These are phyloP conservation scores for Fusarium tanahbumbuense DNA, from an alignment of 2,329 filamentous ascomycete genomes.

Conservation along the genomic window DNA sequence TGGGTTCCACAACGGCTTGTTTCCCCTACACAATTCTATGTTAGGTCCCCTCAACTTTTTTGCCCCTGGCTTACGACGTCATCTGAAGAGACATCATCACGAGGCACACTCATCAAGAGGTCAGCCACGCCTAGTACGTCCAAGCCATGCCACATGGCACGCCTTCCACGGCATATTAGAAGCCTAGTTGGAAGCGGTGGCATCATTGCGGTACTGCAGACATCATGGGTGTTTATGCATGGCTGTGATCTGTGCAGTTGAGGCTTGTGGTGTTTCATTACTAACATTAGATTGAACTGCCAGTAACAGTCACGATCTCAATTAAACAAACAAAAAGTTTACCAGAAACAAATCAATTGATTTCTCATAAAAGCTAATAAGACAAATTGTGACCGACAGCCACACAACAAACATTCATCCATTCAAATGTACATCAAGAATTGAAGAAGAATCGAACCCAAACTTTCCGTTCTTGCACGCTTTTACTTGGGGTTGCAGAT, in stretches of 20 bases:
- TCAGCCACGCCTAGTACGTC: conserved; percentile 26
- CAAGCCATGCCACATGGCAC: conserved; percentile 24
- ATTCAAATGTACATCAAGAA: conserved; percentile 43
- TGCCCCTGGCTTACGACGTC: conserved; percentile 30
- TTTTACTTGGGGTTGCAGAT: conserved; percentile 44
- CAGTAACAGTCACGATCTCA: background rate
- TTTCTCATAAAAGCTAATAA: conserved; percentile 15
- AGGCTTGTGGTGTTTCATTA: background rate
- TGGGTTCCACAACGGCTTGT: conserved; percentile 27
- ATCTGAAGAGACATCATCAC: conserved; percentile 29
- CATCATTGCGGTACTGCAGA: background rate
- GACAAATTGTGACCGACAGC: conserved; percentile 12
- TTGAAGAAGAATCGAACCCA: conserved; percentile 34
- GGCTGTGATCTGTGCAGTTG: background rate
- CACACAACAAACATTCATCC: conserved; percentile 24
- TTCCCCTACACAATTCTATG: conserved; percentile 11
- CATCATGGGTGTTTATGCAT: background rate
- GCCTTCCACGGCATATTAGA: background rate
- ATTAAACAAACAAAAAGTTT: background rate
- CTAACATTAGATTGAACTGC: background rate
- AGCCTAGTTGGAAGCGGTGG: background rate
- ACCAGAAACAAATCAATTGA: conserved; percentile 20
- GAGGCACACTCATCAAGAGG: conserved; percentile 16
- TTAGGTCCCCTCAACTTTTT: conserved; percentile 1
- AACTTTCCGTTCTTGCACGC: background rate